Evolutionary conservation across 108 stramenopile genomes (phyloP), one percentile per base, ranked within the genome.

Genomic region (Aurantiochytrium sp.): DNA sequence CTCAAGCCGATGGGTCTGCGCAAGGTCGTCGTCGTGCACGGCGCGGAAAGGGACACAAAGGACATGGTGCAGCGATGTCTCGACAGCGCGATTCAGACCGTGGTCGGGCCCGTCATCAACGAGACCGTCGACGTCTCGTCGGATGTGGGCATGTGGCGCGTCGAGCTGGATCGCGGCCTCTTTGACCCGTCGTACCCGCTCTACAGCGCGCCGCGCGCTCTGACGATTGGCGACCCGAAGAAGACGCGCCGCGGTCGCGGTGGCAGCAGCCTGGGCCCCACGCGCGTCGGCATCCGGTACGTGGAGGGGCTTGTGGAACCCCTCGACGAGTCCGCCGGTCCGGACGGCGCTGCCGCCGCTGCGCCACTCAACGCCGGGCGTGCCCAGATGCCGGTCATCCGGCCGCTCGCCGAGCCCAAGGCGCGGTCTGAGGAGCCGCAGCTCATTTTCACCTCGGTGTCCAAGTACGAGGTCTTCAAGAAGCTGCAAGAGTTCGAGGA

Each of bases 81-180:
- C 10, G 42, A 81, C 1, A 48, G 45, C 30, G 73, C 73, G 8
- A 81, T 81, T 81, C 73, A 81, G 30, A 81, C 39, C 32, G 73
- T 24, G 24, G 39, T 81, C 19, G 45, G 42, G 19, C 73, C 73
- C 8, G 27, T 27, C 1, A 24, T 81, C 17, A 81, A n/a, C 24
- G 73, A 81, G 73, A 81, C 73, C 39, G 73, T 48, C n/a, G 73
- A 81, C 45, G 73, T 81, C 1, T 81, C 73, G n/a, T 81, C 73
- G 1, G 73, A 81, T 48, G 73, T 81, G 27, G 73, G 73, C 39
- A 81, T 81, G 73, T 81, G 73, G 73, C 39, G 73, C n/a, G 45
- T 81, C 12, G 73, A 81, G 73, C 4, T 81, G 21, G 73, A 81
- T 42, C 39, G 73, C n/a, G 73, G 73, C 10, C 45, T 81, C 39